phyloP scores from a whole-genome alignment of 441 rosid species.

The Populus trichocarpa region DNA sequence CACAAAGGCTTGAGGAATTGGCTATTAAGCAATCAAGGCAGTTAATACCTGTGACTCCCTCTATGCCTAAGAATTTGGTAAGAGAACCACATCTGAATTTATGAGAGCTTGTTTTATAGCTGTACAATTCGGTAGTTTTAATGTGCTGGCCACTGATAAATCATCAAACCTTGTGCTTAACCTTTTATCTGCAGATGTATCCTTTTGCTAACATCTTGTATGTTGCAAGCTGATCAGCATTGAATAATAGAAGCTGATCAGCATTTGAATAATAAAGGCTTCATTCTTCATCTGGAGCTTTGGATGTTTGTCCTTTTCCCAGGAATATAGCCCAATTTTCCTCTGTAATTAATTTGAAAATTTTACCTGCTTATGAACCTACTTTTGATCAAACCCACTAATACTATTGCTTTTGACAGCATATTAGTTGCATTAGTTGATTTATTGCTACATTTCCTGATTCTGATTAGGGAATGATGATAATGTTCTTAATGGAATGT shows the following conservation, averaged over 20 bases:
- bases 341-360: not conserved
- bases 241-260: not conserved
- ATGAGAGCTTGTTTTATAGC: not conserved
- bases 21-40: slow-evolving; percentile 85
- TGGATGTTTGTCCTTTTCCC: not conserved
- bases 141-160: not conserved
- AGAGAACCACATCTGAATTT: slow-evolving; percentile 19
- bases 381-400: not conserved
- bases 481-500: not conserved
- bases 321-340: not conserved
- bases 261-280: not conserved
- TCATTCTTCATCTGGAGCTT: not conserved
- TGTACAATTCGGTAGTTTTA: not conserved
- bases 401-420: not conserved
- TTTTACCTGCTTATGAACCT: not conserved
- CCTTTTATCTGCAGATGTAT: not conserved
- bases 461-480: not conserved
- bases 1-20: slow-evolving; percentile 75
- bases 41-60: slow-evolving; percentile 79
- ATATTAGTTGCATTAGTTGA: not conserved
- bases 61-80: slow-evolving; percentile 74
- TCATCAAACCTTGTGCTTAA: not conserved
- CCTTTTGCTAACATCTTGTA: not conserved
- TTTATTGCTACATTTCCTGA: not conserved
- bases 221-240: not conserved